Evolutionary conservation across 164 flowering plant genomes (phyloP), one percentile per base, ranked within the genome.

Genomic region (Nymphaea colorata): DNA sequence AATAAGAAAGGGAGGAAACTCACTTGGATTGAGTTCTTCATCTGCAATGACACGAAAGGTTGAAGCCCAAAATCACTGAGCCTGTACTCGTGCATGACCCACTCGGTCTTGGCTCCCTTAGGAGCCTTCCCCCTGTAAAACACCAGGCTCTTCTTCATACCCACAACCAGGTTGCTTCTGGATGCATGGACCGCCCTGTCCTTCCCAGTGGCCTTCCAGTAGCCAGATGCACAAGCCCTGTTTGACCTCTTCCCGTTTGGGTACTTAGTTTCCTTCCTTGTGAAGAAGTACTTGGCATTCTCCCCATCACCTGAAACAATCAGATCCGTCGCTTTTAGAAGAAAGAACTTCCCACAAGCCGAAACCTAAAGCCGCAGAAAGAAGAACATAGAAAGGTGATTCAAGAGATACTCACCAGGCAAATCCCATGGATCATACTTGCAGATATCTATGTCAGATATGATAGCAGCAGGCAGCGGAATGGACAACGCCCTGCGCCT

Each of bases 51-150:
- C 59, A 65, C 18, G 69, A 63, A 59, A 5, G 59, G 73, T 43
- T 12, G 67, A 4, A 51, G 71, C 67, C 57, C 16, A 41, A 70
- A 68, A n/a, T 14, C 68, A 42, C 77, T 72, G 17, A 88, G 87
- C 68, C 85, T 78, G 72, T 85, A 89, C 66, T 87, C 89, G 66
- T 91, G 93, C 96, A 91, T 86, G 81, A 86, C 59, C 96, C 96
- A 91, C 60, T 82, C 79, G 36, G 93, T 87, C 71, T 79, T 78
- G 41, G 75, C 42, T 14, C 84, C 84, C 59, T 73, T 69, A 2
- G 83, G 76, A 60, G 82, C 71, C 76, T 86, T 87, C 16, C 90
- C 91, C 67, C 60, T 76, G 70, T 84, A 80, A 73, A 86, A 91
- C 41, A 85, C 96, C 5, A 85, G 71, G 7, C 86, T 84, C 69